phyloP scores from a whole-genome alignment of 148 eudicot genomes.

The Linanthus parryae region DNA sequence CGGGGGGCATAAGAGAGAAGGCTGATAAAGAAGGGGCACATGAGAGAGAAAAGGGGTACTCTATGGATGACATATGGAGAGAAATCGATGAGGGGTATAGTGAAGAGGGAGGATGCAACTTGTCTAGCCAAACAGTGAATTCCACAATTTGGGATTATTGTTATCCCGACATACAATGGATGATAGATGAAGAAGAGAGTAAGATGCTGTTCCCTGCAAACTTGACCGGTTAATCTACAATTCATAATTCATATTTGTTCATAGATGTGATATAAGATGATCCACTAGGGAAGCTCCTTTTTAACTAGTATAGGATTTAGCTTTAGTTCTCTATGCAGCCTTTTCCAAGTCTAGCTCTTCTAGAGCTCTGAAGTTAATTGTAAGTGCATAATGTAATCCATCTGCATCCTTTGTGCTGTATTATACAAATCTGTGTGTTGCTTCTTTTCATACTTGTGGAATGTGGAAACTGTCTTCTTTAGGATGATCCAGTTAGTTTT shows the following conservation, averaged over 20 bases:
- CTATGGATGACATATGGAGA: slow-evolving; percentile 91
- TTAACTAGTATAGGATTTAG: slow-evolving; percentile 10
- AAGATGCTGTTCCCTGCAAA: slow-evolving; percentile 31
- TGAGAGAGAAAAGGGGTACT: slow-evolving; percentile 21
- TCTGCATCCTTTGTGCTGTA: too few relatives aligned
- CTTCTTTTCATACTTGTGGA: too few relatives aligned
- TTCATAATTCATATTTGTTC: slow-evolving; percentile 16
- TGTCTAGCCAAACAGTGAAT: slow-evolving; percentile 33
- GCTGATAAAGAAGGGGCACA: slow-evolving; percentile 11
- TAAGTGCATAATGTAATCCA: too few relatives aligned
- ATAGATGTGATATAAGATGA: slow-evolving; percentile 12
- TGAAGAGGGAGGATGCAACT: slow-evolving; percentile 21
- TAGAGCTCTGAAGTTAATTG: too few relatives aligned
- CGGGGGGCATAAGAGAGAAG: slow-evolving; percentile 24
- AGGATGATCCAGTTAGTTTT: too few relatives aligned
- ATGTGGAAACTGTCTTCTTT: too few relatives aligned
- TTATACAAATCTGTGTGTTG: too few relatives aligned
- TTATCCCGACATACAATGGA: slow-evolving; percentile 43
- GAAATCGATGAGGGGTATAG: slow-evolving; percentile 51
- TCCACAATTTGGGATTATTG: slow-evolving; percentile 67
- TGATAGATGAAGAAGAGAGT: slow-evolving; percentile 35
- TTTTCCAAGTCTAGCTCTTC: too few relatives aligned
- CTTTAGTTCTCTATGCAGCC: slow-evolving; percentile 1
- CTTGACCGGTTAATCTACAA: slow-evolving; percentile 26
- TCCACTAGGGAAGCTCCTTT: slow-evolving; percentile 15